These are phyloP conservation scores for Gigaspora rosea DNA, from an alignment of 192 early-diverging fungal genomes.

Conservation along the genomic window DNA sequence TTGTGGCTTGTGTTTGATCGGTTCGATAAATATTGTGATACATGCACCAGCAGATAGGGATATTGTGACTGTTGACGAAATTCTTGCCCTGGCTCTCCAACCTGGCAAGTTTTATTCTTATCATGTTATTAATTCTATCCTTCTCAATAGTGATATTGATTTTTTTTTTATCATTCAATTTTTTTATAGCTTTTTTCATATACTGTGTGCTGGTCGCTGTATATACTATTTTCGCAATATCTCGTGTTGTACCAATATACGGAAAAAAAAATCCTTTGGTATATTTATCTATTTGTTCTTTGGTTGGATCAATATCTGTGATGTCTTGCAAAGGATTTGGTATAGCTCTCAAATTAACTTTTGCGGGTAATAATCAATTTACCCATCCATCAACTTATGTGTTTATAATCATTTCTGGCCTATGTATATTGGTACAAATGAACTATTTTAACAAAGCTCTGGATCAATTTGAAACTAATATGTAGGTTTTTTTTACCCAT, in stretches of 20 bases:
- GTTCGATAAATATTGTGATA: slow-evolving; percentile 83
- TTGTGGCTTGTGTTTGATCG: slow-evolving; percentile 87
- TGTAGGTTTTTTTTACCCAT: slow-evolving; percentile 46
- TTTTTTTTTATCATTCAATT: too few species aligned
- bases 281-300: slow-evolving; percentile 93
- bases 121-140: not conserved
- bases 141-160: too few species aligned
- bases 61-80: slow-evolving; percentile 81
- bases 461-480: slow-evolving; percentile 88
- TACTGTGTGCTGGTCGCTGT: slow-evolving; percentile 71
- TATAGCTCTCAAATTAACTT: slow-evolving; percentile 88
- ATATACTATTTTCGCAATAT: slow-evolving; percentile 78
- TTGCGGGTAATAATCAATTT: slow-evolving; percentile 92
- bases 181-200: slow-evolving; percentile 67
- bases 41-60: slow-evolving; percentile 84
- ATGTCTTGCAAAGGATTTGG: slow-evolving; percentile 94
- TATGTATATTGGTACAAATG: slow-evolving; percentile 92
- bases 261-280: slow-evolving; percentile 83
- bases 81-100: slow-evolving; percentile 76
- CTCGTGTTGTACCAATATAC: slow-evolving; percentile 72
- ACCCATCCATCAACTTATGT: slow-evolving; percentile 87
- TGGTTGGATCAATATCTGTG: slow-evolving; percentile 92
- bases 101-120: slow-evolving; percentile 53
- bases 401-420: slow-evolving; percentile 75
- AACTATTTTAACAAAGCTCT: slow-evolving; percentile 99